Base-by-base conservation (phyloP, 208 protist species). In the Herpetomonas samuelpessoai region DNA sequence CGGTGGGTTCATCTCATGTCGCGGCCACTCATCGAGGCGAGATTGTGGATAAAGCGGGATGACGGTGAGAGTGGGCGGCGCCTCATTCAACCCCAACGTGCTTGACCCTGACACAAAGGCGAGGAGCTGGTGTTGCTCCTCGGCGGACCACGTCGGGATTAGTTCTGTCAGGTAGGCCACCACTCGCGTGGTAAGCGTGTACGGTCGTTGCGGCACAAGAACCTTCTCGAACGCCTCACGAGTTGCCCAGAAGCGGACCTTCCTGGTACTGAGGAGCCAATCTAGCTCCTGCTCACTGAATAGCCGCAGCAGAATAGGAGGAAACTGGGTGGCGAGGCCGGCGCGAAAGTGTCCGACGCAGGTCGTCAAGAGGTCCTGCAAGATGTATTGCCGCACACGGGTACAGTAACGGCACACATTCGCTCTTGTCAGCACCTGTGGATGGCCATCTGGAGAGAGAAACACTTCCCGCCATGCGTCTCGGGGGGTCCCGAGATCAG, bases 41-140 rank as follows among this genome's bases (percentile, higher is more conserved):
- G n/a, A n/a, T n/a, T n/a, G n/a, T n/a, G n/a, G n/a, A n/a, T n/a
- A n/a, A n/a, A n/a, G n/a, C 18, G 83, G 85, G 38, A 93, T 86
- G 27, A 95, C 71, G 25, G 80, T 95, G 66, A 95, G 88, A 38
- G 70, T 71, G 9, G 71, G 71, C 26, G 65, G 69, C 41, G 92
- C 44, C 6, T 85, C 90, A 10, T 76, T 79, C 18, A 76, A 52
- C 1, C 83, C 83, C 19, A 92, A 45, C 4, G 71, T 70, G 24
- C 71, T 72, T 25, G 83, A 88, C 27, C 90, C 90, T 0, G 86
- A 90, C 14, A 96, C 71, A 68, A 96, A 96, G 28, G 70, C 75
- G 44, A 96, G 51, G 59, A 96, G 93, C 14, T 54, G 39, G 16
- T 81, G 84, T 63, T 96, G 90, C 62, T 83, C 39, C 39, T 30